These are phyloP conservation scores for Saccharomyces kudriavzevii DNA, from an alignment of 805 yeast genomes.

Conservation along the genomic window DNA sequence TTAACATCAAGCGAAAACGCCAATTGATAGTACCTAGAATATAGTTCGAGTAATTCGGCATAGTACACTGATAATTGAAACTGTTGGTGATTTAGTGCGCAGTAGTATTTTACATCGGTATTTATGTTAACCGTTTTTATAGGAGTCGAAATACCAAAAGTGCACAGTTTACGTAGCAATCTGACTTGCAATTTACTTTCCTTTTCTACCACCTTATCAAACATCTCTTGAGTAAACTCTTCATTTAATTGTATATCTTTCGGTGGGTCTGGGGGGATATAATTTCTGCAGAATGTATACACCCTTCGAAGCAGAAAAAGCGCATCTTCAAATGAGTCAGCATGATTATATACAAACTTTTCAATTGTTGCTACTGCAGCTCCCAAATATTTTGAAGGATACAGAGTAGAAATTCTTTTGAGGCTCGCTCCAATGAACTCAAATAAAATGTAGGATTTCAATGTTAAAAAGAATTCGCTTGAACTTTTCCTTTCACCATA, in stretches of 20 bases:
- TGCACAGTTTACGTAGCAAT: constrained; percentile 53
- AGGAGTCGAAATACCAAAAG: constrained; percentile 41
- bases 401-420: constrained; percentile 53
- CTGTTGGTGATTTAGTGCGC: constrained; percentile 12
- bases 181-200: constrained; percentile 59
- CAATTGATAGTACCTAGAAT: constrained; percentile 40
- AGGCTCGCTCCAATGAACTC: constrained; percentile 57
- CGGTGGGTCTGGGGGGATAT: constrained; percentile 40
- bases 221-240: constrained; percentile 29
- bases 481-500: constrained; percentile 4
- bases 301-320: constrained; percentile 51
- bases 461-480: constrained; percentile 34
- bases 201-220: constrained; percentile 39
- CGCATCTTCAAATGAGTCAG: constrained; percentile 27
- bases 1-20: constrained; percentile 62
- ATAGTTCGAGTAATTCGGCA: constrained; percentile 27
- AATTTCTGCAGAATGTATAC: constrained; percentile 56
- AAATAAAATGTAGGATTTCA: constrained; percentile 57
- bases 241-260: constrained; percentile 19
- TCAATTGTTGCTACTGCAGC: constrained; percentile 57
- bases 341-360: constrained; percentile 41
- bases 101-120: constrained; percentile 22
- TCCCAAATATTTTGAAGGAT: constrained; percentile 73
- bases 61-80: constrained; percentile 19
- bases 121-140: constrained; percentile 24